Evolutionary conservation across 108 stramenopile genomes (phyloP), one percentile per base, ranked within the genome.

Genomic region (Ochromonas danica): DNA sequence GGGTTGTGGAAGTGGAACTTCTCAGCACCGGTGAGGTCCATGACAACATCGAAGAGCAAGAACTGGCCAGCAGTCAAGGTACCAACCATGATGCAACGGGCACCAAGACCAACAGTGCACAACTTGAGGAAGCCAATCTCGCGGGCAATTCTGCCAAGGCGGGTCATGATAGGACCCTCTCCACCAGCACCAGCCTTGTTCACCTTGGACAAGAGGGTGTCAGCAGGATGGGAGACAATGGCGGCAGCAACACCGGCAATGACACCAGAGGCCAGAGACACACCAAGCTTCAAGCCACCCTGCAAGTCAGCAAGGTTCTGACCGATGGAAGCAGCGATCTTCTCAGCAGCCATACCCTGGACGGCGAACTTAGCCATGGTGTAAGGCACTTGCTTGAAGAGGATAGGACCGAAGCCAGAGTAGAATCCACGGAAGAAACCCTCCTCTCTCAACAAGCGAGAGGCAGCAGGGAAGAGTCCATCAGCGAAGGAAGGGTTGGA

Each of bases 341-440:
- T 35, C 83, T 99, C 96, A 36, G 95, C 95, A 17, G 92, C 96
- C 75, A 79, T 83, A 75, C 96, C 96, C 87, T 96, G 96, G 1
- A 97, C 98, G 42, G 95, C 94, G 78, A 99, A 97, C 88, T 99
- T 99, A 67, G 94, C 94, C 93, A 96, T 95, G 79, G 98, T 99
- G 93, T 97, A 97, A 39, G 98, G 98, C 83, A 99, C 89, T 87
- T 99, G 98, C 90, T 97, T 96, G 84, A 93, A 90, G 78, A 96
- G 89, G 81, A 99, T 96, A 80, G 98, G 98, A 62, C 87, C 60
- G 81, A 99, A 92, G 77, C 96, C 96, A 42, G 92, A 87, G 91
- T 97, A 99, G 88, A 99, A 97, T 74, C 96, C 98, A 14, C 88
- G 87, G 79, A 96, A 79, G 40, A 87, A 57, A 43, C 86, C 86